Base-by-base conservation (phyloP, 148 eudicot genomes). In the Selenicereus undatus region DNA sequence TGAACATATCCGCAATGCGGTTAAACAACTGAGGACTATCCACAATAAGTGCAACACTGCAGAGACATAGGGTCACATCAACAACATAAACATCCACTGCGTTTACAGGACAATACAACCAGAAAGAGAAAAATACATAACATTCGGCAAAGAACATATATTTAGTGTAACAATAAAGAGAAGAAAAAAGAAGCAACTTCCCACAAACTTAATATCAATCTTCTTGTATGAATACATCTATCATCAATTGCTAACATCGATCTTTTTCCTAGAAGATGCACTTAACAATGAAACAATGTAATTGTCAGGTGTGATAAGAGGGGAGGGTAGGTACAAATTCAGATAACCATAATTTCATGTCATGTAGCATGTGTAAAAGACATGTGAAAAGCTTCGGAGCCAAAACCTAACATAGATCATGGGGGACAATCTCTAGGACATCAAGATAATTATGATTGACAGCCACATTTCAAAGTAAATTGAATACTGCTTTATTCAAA, bases 11-110 rank as follows among this genome's bases (percentile, higher is more conserved):
- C 35, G 84, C 89, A 74, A 96, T 86, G 76, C 88, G 88, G 85
- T 90, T 85, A 87, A 89, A 87, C 84, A 96, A 76, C 78, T 86
- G 89, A 69, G 99, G 95, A 87, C 83, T 90, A 83, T 96, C 99
- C 88, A 93, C 91, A 26, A 88, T 83, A 75, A 96, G 93, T 51
- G 97, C 97, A 75, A 88, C 89, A 86, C 98, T 96, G 93, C 84
- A 82, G 75, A 43, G 6, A 86, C 74, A 80, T 21, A 16, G 74
- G 54, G n/a, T 32, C 48, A 64, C 16, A 50, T 81, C 75, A 84
- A 39, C 20, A 36, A 51, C 66, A 60, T 27, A 5, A 14, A 45
- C n/a, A 58, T 58, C 64, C 43, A n/a, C 73, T 45, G n/a, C 17
- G 56, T 24, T 62, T 17, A 7, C 68, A 65, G 18, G 30, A 35